Evolutionary conservation across 73 alveolate genomes (phyloP).

Genomic region (Paramecium sonneborni): DNA sequence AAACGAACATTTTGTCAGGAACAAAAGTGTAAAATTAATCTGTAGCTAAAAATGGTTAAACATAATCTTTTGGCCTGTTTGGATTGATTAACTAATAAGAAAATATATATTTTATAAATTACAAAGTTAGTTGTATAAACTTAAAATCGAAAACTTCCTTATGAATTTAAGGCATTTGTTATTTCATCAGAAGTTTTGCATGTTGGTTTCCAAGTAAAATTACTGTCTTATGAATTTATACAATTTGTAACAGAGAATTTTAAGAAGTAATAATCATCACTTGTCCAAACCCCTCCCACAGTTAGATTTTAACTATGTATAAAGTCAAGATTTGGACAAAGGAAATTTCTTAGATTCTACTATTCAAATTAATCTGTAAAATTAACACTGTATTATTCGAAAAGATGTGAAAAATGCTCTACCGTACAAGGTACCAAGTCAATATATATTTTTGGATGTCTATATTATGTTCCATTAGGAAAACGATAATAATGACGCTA

Average conservation of each 20-base stretch:
- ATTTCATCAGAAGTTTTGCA: conserved; percentile 2
- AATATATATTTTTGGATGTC: not conserved
- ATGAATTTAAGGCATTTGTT: not conserved
- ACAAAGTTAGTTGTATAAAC: conserved; percentile 37
- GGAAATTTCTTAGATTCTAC: conserved; percentile 29
- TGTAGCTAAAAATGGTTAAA: not conserved
- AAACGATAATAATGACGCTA: conserved; percentile 7
- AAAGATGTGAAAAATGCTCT: conserved; percentile 33
- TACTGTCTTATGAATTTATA: conserved; percentile 22
- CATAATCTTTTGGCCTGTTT: not conserved
- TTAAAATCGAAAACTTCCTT: conserved; percentile 14
- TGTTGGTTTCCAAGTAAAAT: conserved; percentile 53
- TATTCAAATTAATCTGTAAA: conserved; percentile 1
- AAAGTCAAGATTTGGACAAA: conserved; percentile 49
- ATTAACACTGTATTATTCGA: not conserved
- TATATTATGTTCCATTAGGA: conserved; percentile 35
- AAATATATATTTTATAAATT: not conserved
- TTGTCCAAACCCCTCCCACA: conserved; percentile 49
- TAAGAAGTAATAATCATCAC: not conserved
- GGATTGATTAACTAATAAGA: not conserved
- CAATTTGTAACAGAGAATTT: conserved; percentile 43
- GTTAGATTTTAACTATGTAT: conserved; percentile 19
- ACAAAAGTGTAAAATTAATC: conserved; percentile 12
- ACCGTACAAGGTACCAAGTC: conserved; percentile 56
- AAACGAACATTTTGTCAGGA: conserved; percentile 49